These are phyloP conservation scores for Ettlia oleoabundans DNA, from an alignment of 139 green algal species.

Conservation along the genomic window DNA sequence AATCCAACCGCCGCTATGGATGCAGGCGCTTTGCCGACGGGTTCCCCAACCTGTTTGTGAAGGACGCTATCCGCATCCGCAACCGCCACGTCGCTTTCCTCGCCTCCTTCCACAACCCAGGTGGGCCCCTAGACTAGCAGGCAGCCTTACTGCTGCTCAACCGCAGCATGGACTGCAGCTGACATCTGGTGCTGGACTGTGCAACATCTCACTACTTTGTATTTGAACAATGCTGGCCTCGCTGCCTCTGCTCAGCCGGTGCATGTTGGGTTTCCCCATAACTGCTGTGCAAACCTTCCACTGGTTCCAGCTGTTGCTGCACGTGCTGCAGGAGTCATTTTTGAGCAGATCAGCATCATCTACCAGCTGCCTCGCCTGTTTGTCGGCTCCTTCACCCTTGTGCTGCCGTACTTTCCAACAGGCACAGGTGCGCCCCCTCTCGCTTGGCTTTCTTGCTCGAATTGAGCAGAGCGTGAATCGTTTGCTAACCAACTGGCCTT, in stretches of 20 bases:
- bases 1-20: background rate
- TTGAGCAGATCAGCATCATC: constrained; percentile 91
- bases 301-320: background rate
- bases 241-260: no score
- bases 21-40: constrained; percentile 87
- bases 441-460: background rate
- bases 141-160: background rate
- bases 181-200: background rate
- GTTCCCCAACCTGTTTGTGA: constrained; percentile 99
- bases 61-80: constrained; percentile 88
- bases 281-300: no score
- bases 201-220: no score
- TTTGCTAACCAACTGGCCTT: no score
- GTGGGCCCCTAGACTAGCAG: constrained; percentile 60
- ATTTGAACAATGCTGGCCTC: no score
- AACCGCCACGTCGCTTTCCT: constrained; percentile 97
- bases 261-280: no score
- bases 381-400: constrained; percentile 95
- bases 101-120: constrained; percentile 92
- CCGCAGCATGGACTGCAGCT: background rate
- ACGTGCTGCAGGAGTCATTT: constrained; percentile 24
- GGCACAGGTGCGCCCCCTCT: constrained; percentile 83
- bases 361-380: constrained; percentile 97
- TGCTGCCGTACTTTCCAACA: constrained; percentile 98
- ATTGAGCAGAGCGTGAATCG: background rate